Conservation (phyloP, 306 rosid genomes). For the apple (Malus domestica) region ASM211411v1 NC_041791.1:28416001-28416500, state of each 20-base stretch:
- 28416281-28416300: slow-evolving; percentile 20
- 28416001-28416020: slow-evolving; percentile 59
- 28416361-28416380: neutral
- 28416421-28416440: neutral
- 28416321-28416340: slow-evolving; percentile 41
- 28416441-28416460: neutral
- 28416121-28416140: slow-evolving; percentile 89
- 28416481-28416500: neutral
- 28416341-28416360: slow-evolving; percentile 32
- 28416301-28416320: slow-evolving; percentile 48
- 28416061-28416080: slow-evolving; percentile 77
- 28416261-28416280: neutral
- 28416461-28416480: neutral
- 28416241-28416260: neutral
- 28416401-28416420: neutral
- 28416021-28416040: slow-evolving; percentile 78
- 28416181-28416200: slow-evolving; percentile 88
- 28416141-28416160: slow-evolving; percentile 92
- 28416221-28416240: slow-evolving; percentile 25
- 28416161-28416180: slow-evolving; percentile 77
- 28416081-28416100: slow-evolving; percentile 70
- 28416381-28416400: slow-evolving; percentile 3
- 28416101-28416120: slow-evolving; percentile 52
- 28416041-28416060: slow-evolving; percentile 75
- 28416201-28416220: slow-evolving; percentile 70